phyloP scores from a whole-genome alignment of 108 stramenopile genomes.

The Epithemia pelagica region DNA sequence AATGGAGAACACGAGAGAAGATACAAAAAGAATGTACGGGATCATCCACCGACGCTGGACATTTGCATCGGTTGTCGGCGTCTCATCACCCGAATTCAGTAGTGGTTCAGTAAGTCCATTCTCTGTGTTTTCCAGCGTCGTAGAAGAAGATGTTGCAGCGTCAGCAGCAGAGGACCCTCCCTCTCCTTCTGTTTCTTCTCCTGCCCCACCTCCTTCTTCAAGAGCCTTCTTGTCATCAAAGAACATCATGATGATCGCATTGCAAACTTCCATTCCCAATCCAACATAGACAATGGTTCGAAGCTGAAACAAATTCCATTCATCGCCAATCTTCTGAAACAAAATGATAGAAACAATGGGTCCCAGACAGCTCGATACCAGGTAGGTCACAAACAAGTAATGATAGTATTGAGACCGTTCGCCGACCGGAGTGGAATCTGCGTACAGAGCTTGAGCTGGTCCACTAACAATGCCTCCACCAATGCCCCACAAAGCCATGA shows the following conservation, averaged over 20 bases:
- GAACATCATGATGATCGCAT: conserved; percentile 42
- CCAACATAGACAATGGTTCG: conserved; percentile 47
- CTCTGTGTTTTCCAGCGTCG: background rate
- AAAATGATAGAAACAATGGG: conserved; percentile 48
- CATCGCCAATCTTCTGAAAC: conserved; percentile 43
- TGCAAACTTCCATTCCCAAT: conserved; percentile 40
- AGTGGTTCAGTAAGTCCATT: background rate
- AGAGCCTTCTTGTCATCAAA: conserved; percentile 60
- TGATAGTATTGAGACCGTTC: conserved; percentile 42
- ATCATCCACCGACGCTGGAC: conserved; percentile 4
- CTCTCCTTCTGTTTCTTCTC: background rate
- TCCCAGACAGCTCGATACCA: conserved; percentile 35
- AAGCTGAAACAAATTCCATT: conserved; percentile 43
- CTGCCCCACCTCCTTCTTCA: conserved; percentile 22
- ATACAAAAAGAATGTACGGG: conserved; percentile 43
- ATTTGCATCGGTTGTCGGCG: background rate
- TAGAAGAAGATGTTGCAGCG: background rate
- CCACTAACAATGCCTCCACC: conserved; percentile 50
- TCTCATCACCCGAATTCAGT: background rate
- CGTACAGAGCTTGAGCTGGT: conserved; percentile 48
- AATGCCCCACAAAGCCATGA: conserved; percentile 43
- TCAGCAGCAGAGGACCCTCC: no score
- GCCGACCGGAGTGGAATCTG: conserved; percentile 54
- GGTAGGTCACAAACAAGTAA: conserved; percentile 37
- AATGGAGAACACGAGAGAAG: conserved; percentile 38